Base-by-base conservation (phyloP, 306 rosid species). In the Cucumis cinereus region DNA sequence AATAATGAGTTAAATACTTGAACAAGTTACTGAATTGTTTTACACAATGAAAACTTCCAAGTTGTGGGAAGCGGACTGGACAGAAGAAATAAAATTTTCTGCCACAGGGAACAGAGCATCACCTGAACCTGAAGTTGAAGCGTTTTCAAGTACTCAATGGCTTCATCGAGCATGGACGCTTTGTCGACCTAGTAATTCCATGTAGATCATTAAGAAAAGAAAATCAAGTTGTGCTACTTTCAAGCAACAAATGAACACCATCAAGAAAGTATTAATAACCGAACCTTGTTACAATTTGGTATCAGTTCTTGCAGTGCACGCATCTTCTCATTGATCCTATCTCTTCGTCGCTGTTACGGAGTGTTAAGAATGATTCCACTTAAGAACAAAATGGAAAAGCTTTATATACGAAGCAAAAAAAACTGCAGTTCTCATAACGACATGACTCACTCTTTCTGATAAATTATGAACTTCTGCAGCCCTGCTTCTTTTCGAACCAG, bases 161-260 rank as follows among this genome's bases (percentile, higher is more conserved):
- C 98, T 82, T 90, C 98, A 73, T 93, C 98, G 11, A 93, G 90
- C 98, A 93, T 90, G 58, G 98, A 93, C 79, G 98, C 95, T 85
- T 93, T 93, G 87, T 93, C 97, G 77, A 84, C 90, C 96, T 92
- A 47, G 75, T 13, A 53, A 50, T 52, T 60, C 74, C 72, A 67
- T 53, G 82, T 83, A 83, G 78, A 84, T 71, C 60, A 78, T 3
- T 30, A 30, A 30, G 35, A 24, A 59, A 8, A 63, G 41, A 40
- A 55, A 30, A 45, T 61, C 16, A 47, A 55, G 62, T 16, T 19
- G 72, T 74, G 28, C 73, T 49, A 72, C 22, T 73, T 75, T 77
- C 58, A 8, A 78, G 53, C 9, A 26, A 55, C 43, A 64, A 40
- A 55, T 70, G 59, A 76, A 63, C 57, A 26, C 66, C 67, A 79